Evolutionary conservation across 1,284 basidiomycete genomes (phyloP).

Genomic region (Tilletia horrida): DNA sequence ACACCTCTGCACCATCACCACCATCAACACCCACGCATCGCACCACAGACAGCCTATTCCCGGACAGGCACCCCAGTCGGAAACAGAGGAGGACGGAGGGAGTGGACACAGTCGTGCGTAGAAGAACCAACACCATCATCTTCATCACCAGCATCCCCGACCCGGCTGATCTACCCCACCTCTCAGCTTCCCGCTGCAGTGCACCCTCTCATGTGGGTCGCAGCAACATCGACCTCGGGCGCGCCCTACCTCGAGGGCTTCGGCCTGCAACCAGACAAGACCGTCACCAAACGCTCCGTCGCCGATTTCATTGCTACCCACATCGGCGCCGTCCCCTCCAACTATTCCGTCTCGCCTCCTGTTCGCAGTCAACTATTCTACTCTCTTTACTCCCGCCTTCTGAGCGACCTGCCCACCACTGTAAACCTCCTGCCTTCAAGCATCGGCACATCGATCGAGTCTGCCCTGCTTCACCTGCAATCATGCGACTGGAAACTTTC

Average conservation of each 20-base stretch:
- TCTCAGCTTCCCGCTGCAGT: too few species aligned
- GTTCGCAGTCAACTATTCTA: not conserved
- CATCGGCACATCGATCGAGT: conserved; percentile 18
- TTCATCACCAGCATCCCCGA: too few species aligned
- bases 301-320: conserved; percentile 10
- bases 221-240: not conserved
- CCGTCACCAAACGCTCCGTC: not conserved
- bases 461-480: conserved; percentile 32
- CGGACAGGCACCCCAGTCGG: too few species aligned
- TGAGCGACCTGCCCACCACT: not conserved
- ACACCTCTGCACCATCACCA: too few species aligned
- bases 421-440: not conserved
- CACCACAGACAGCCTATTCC: too few species aligned
- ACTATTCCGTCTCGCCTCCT: conserved; percentile 8
- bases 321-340: conserved; percentile 15
- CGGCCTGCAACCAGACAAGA: not conserved
- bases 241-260: conserved; percentile 17
- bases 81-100: too few species aligned
- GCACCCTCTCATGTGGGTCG: not conserved
- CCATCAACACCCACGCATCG: too few species aligned
- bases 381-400: conserved; percentile 7
- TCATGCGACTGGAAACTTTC: conserved; percentile 38
- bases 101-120: too few species aligned
- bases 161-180: too few species aligned
- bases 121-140: too few species aligned